Conservation (phyloP, 352 stramenopile genomes). For the Pythium brassicae region DNA sequence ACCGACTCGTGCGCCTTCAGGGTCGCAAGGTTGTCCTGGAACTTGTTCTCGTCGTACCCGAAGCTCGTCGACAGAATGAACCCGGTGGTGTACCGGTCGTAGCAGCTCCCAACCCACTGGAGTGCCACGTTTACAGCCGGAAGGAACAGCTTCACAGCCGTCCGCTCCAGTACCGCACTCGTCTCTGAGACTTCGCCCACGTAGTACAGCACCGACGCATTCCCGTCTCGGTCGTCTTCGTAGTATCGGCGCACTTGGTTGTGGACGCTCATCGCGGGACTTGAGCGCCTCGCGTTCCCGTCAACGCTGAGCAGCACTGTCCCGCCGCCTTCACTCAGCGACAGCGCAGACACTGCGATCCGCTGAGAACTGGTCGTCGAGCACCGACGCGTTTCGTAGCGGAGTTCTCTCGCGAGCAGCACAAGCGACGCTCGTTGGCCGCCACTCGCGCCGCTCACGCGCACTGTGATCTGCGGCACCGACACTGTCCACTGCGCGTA, state of each 20-base stretch:
- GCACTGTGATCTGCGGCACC: conserved; percentile 28
- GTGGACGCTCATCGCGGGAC: conserved; percentile 35
- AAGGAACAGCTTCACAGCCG: conserved; percentile 32
- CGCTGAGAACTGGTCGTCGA: conserved; percentile 25
- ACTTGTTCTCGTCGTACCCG: conserved; percentile 54
- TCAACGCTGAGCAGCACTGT: conserved; percentile 25
- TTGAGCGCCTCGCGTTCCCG: conserved; percentile 31
- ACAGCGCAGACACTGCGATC: conserved; percentile 20
- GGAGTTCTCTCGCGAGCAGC: conserved; percentile 27
- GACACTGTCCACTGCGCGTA: conserved; percentile 22
- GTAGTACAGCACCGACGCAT: conserved; percentile 10
- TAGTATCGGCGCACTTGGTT: conserved; percentile 44
- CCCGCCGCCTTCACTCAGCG: conserved; percentile 26
- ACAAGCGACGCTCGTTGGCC: conserved; percentile 13
- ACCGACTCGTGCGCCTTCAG: conserved; percentile 32
- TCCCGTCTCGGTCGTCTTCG: conserved; percentile 5
- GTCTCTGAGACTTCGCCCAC: conserved; percentile 16
- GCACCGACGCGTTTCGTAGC: conserved; percentile 30
- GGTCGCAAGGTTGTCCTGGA: conserved; percentile 48
- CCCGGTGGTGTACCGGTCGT: conserved; percentile 47
- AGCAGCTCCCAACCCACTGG: conserved; percentile 30
- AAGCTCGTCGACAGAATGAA: conserved; percentile 64
- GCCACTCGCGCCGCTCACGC: conserved; percentile 11
- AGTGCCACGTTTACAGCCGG: conserved; percentile 36
- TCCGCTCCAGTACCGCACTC: conserved; percentile 24